These are phyloP conservation scores for Citrus glauca DNA, from an alignment of 345 rosid genomes.

Conservation along the genomic window DNA sequence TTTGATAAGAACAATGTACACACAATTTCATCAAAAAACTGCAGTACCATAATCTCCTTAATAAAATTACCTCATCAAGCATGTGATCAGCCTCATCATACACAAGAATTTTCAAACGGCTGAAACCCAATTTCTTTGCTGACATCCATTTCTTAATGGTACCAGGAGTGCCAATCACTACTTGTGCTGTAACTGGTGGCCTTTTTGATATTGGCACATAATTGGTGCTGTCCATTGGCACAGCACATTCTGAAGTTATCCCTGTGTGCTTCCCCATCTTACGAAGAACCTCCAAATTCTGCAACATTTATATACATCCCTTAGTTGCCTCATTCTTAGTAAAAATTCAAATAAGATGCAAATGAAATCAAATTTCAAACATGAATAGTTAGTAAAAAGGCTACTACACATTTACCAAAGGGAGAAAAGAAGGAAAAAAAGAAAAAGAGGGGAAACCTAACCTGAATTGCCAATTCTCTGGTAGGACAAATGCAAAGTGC, in stretches of 20 bases:
- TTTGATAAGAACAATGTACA: not conserved
- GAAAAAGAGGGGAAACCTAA: constrained; percentile 8
- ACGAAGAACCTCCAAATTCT: constrained; percentile 89
- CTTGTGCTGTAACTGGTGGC: constrained; percentile 54
- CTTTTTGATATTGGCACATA: constrained; percentile 33
- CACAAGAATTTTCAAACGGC: constrained; percentile 68
- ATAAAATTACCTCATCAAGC: constrained; percentile 67
- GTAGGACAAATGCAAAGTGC: constrained; percentile 98
- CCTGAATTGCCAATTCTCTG: constrained; percentile 91
- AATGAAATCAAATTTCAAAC: not conserved
- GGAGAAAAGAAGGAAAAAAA: not conserved
- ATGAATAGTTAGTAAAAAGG: not conserved
- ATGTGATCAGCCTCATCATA: constrained; percentile 99
- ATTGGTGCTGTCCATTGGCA: constrained; percentile 54
- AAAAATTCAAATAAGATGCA: not conserved
- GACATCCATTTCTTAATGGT: constrained; percentile 80
- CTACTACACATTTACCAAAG: not conserved
- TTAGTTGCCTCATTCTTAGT: not conserved
- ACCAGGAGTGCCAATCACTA: constrained; percentile 97
- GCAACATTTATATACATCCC: constrained; percentile 13
- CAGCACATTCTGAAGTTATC: constrained; percentile 65
- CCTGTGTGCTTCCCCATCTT: constrained; percentile 94
- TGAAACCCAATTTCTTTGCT: constrained; percentile 48
- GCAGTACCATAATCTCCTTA: not conserved
- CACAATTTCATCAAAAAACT: not conserved